Evolutionary conservation across 805 yeast species (phyloP).

Genomic region (Clavispora fructus): DNA sequence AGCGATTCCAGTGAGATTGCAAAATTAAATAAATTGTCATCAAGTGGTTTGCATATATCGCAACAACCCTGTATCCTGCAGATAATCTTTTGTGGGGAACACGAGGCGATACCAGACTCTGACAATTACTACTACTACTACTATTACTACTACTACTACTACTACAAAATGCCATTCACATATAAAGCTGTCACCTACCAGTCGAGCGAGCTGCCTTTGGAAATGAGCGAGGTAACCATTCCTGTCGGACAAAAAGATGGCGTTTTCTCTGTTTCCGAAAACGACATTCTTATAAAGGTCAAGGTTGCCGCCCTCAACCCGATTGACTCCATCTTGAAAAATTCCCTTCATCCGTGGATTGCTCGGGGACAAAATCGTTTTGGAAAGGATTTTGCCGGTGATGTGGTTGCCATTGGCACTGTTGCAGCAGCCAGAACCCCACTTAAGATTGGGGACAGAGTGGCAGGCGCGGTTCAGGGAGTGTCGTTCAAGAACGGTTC

Average conservation of each 20-base stretch:
- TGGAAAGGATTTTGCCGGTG: conserved; percentile 32
- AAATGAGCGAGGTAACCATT: background rate
- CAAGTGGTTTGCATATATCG: too few relatives aligned
- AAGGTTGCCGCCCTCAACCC: conserved; percentile 31
- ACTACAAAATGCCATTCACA: conserved; percentile 2
- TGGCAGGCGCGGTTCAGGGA: conserved; percentile 21
- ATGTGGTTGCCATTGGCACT: conserved; percentile 25
- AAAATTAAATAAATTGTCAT: too few relatives aligned
- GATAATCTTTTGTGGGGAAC: too few relatives aligned
- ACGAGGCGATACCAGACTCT: too few relatives aligned
- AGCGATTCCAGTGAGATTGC: too few relatives aligned
- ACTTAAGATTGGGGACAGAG: conserved; percentile 24
- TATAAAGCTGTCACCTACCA: conserved; percentile 17
- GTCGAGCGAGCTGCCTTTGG: background rate
- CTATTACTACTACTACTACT: too few relatives aligned
- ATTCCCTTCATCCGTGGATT: conserved; percentile 9
- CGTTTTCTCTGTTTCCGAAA: conserved; percentile 6
- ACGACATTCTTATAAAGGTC: conserved; percentile 26
- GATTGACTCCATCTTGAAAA: conserved; percentile 22
- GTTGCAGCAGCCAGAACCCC: conserved; percentile 16
- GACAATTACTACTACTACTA: too few relatives aligned
- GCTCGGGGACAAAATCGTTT: conserved; percentile 17
- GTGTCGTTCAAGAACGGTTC: conserved; percentile 31
- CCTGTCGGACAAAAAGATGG: background rate
- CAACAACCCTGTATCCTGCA: too few relatives aligned